phyloP scores from a whole-genome alignment of 805 yeast genomes.

The Kazachstania kunashirensis region DNA sequence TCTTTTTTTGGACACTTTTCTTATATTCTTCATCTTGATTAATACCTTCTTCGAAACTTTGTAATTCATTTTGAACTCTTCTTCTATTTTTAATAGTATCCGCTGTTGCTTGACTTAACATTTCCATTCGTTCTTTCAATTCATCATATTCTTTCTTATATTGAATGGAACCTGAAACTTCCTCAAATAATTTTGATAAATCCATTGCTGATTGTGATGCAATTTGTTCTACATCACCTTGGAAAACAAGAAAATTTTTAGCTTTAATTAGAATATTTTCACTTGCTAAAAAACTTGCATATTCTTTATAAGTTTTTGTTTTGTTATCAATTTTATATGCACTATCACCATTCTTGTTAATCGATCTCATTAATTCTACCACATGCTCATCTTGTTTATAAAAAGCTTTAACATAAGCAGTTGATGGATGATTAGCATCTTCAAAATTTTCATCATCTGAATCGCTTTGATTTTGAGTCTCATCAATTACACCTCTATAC shows the following conservation, averaged over 20 bases:
- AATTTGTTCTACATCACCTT: conserved; percentile 91
- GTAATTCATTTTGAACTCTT: conserved; percentile 60
- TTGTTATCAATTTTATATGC: conserved; percentile 58
- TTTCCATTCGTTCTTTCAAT: conserved; percentile 53
- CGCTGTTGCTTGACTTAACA: conserved; percentile 54
- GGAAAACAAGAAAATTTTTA: conserved; percentile 84
- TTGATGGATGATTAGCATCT: conserved; percentile 20
- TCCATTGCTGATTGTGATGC: conserved; percentile 80
- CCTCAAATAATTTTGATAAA: conserved; percentile 65
- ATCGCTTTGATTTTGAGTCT: neutral
- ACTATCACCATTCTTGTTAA: conserved; percentile 49
- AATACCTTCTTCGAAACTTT: conserved; percentile 68
- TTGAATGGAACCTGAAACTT: conserved; percentile 73
- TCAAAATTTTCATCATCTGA: conserved; percentile 17
- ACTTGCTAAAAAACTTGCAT: conserved; percentile 52
- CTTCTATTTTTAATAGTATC: conserved; percentile 60
- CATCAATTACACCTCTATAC: conserved; percentile 49
- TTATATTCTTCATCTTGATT: conserved; percentile 62
- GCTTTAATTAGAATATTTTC: conserved; percentile 85
- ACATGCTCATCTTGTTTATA: conserved; percentile 55
- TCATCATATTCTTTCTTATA: conserved; percentile 55
- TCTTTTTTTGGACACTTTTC: conserved; percentile 40
- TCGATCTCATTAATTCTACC: conserved; percentile 53
- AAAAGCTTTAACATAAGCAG: conserved; percentile 69
- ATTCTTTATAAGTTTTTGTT: conserved; percentile 53